Base-by-base conservation (phyloP, 306 rosid species). In the Cucumis melo region DNA sequence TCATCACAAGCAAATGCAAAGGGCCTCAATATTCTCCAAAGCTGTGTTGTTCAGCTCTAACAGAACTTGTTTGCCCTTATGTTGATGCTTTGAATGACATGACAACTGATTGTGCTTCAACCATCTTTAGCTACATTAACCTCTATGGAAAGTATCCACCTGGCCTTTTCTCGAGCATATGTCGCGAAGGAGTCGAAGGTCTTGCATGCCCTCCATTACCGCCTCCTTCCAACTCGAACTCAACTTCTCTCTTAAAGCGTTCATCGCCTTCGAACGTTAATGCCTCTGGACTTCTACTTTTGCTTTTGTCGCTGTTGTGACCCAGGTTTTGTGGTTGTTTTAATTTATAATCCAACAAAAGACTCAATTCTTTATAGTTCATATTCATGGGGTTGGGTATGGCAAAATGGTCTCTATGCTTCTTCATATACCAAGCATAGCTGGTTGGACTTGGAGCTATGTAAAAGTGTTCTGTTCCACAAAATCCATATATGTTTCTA, bases 41-140 rank as follows among this genome's bases (percentile, higher is more conserved):
- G 0, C 59, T 27, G 1, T 92, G 99, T 59, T 94, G 99, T 39
- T 62, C 50, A 29, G 71, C 95, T 56, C 84, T 94, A 8, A 86
- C 78, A 83, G 90, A 90, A 3, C 84, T 94, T 46, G 93, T 93
- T 6, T 94, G 99, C 85, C 97, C 99, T 56, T 92, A 94, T 8
- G 76, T 32, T 0, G 92, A 89, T 5, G 89, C 71, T 65, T 0
- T 94, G 38, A 92, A 94, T 34, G 96, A 94, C 78, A 63, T 87
- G 75, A 83, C 89, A 1, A 92, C 85, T 23, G 91, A 85, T 24
- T 94, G 99, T 34, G 89, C 99, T 46, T 76, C 95, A 14, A 94
- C 90, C 79, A 90, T 94, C 95, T 94, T 94, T 86, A 90, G 93
- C 82, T 92, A 94, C 86, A 90, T 94, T n/a, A 87, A 92, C 82